Base-by-base conservation (phyloP, 2,329 filamentous ascomycete species). In the Fusarium humuli region DNA sequence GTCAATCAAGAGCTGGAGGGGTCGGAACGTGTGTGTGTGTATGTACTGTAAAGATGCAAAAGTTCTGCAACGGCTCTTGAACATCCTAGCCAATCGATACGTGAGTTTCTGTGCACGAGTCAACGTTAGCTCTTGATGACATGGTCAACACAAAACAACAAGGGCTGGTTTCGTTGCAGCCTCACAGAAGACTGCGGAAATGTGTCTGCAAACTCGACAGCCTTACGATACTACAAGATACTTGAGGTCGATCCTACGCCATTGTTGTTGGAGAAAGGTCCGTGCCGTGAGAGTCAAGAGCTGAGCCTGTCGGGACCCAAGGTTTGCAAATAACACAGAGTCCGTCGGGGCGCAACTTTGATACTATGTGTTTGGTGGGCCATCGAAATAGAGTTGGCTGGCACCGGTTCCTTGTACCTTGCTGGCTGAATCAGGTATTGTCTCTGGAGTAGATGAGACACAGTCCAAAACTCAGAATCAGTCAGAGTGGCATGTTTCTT, bases 1-100 rank as follows among this genome's bases (percentile, higher is more conserved):
- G 67, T 62, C 67, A 65, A 70, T 74, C 56, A 57, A 63, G 57
- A 45, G 41, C 55, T 59, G 49, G 58, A 65, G 61, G 65, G 55
- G 50, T 52, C 53, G 45, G 63, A 55, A 54, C 45, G 23, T 34
- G 20, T 41, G 61, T 41, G 61, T 48, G 58, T n/a, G 30, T 23
- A 25, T 25, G 48, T 50, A 27, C 34, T 37, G 34, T 62, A 41
- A 60, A 44, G 44, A 47, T 23, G 22, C 55, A 65, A 55, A 37
- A 53, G 42, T 53, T 40, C 63, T 62, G 52, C 37, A 55, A 41
- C 37, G 48, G 25, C 44, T 50, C n/a, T 48, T 57, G 25, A 44
- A 23, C 13, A 57, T 30, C 29, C 32, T 45, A 22, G 37, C 20
- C 47, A 47, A 54, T 22, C 42, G 52, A 37, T 29, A 27, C 29